Base-by-base conservation (phyloP, 2,329 filamentous ascomycete species). In the Graphilbum fragrans region DNA sequence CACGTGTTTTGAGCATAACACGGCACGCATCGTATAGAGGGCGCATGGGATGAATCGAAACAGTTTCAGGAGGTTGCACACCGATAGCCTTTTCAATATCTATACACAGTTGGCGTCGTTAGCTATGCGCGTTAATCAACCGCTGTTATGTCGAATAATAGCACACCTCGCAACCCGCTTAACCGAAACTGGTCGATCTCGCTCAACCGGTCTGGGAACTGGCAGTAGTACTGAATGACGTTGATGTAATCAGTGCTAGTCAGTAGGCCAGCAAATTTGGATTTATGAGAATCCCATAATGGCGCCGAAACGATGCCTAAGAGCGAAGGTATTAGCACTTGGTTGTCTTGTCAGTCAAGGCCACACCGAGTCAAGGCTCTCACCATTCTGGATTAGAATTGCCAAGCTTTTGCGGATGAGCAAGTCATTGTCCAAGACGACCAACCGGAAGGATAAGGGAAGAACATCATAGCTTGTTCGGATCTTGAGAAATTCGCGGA, bases 201-300 rank as follows among this genome's bases (percentile, higher is more conserved):
- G 50, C 80, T 78, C 46, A 96, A 74, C 44, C 88, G 83, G 50
- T 94, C 86, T 3, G 90, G 92, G 53, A 92, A 93, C 62, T 96
- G 88, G 70, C 87, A 95, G 68, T 98, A 96, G 64, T 98, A 98
- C 60, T 96, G 90, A 33, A 98, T 94, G 43, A 98, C 82, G 56
- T 98, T 98, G 65, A 98, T 93, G 60, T 92, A 98, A 64, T 98
- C 92, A 46, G 87, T 94, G 48, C 87, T 92, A 22, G 92, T 98
- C 50, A 98, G 72, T 38, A 98, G 75, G 32, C 92, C 92, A 33
- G 90, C 92, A 61, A 96, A 98, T 29, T 83, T 86, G 21, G 88
- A 94, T 4, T 81, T 85, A 50, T 84, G 82, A 21, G 90, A 95
- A 61, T 98, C 88, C 92, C 92, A 98, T 49, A 98, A 69, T 39